Base-by-base conservation (phyloP, 768 basidiomycete species). In the Tulasnella sp. region DNA sequence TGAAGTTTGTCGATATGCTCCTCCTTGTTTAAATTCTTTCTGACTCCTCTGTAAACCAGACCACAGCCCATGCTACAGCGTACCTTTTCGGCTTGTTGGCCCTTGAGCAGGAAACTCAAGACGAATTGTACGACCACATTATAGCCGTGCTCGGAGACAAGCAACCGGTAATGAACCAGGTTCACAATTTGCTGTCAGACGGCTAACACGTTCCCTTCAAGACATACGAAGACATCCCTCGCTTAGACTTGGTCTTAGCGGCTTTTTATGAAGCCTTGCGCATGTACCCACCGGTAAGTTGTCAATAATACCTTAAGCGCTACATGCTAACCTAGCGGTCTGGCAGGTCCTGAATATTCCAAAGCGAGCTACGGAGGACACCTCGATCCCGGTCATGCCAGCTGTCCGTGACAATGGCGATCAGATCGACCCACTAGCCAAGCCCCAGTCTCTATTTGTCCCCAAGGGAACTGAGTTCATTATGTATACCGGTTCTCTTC, bases 211-310 rank as follows among this genome's bases (percentile, higher is more conserved):
- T 11, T 64, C 31, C 15, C 12, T 4, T 67, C 29, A 22, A 77
- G 76, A 73, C 36, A 40, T 77, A 54, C 64, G 71, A 73, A 29
- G 76, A 77, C 64, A 45, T 73, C 34, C 37, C n/a, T 25, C 73
- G 38, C 1, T 36, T 77, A 17, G 37, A 34, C 14, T 54, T 52
- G 37, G 71, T 64, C 40, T 22, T 77, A 12, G 76, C 36, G 14
- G 37, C 40, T 3, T 70, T 76, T 17, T 68, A 76, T 19, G 75
- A 76, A 36, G 17, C 75, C 17, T 38, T 69, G 37, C 75, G 75
- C n/a, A 34, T 76, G 29, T 76, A 29, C 37, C 67, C 75, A 2
- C 67, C 64, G 19, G 74, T 75, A 31, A 64, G 74, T 37, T 7
- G 29, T 19, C 40, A 5, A 34, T 12, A 9, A 6, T 22, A 34